Conservation (phyloP, 2,329 filamentous ascomycete species). For the Fusarium mexicanum region DNA sequence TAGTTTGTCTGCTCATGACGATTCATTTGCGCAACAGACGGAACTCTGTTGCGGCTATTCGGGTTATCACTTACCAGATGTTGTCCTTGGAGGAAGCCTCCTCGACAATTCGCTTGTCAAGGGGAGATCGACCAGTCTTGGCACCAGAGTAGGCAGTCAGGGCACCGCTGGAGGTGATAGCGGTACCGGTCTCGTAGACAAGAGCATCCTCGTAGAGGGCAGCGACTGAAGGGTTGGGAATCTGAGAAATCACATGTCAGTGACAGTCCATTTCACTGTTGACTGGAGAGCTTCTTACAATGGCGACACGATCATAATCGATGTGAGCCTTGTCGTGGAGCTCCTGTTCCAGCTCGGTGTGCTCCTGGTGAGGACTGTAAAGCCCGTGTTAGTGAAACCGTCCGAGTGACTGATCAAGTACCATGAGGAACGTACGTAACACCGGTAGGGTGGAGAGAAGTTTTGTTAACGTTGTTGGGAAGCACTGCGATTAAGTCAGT, state of each 20-base stretch:
- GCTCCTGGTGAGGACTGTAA: conserved; percentile 79
- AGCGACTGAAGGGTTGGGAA: conserved; percentile 93
- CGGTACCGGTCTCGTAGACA: conserved; percentile 94
- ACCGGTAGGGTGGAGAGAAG: conserved; percentile 88
- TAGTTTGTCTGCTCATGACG: conserved; percentile 41
- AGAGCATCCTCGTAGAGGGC: conserved; percentile 99
- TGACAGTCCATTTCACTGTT: not conserved
- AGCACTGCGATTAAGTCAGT: conserved; percentile 56
- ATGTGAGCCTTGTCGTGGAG: conserved; percentile 98
- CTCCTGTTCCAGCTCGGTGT: conserved; percentile 97
- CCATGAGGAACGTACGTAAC: conserved; percentile 74
- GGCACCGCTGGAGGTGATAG: conserved; percentile 94
- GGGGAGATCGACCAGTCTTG: conserved; percentile 96
- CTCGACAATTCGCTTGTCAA: conserved; percentile 97
- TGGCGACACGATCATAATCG: conserved; percentile 97
- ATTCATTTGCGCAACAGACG: conserved; percentile 16
- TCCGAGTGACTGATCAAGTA: conserved; percentile 18
- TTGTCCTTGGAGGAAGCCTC: conserved; percentile 89
- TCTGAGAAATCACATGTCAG: conserved; percentile 52
- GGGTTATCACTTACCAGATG: conserved; percentile 71
- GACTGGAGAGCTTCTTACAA: conserved; percentile 69
- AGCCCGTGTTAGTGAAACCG: conserved; percentile 41
- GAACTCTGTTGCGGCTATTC: conserved; percentile 23
- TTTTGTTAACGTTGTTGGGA: conserved; percentile 82
- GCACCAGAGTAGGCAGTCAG: conserved; percentile 97